Conservation (phyloP, 2,329 filamentous ascomycete genomes). For the Ophiostoma piceae region DNA sequence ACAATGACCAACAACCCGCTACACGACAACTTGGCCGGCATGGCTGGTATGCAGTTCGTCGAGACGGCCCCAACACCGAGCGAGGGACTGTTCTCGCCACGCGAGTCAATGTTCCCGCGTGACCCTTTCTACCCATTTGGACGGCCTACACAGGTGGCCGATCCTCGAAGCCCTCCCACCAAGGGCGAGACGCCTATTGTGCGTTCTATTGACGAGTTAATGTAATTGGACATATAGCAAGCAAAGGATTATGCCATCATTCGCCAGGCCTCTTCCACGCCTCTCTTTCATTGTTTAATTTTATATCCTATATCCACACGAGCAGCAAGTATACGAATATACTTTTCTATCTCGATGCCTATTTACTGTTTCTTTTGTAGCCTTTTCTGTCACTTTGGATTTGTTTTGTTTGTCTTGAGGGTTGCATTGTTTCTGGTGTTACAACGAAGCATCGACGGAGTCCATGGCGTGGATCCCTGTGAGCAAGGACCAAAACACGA, state of each 20-base stretch:
- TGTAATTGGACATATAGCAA: constrained; percentile 43
- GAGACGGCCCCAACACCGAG: constrained; percentile 49
- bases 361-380: background rate
- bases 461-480: background rate
- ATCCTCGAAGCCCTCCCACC: constrained; percentile 70
- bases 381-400: background rate
- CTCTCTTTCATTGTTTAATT: background rate
- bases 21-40: constrained; percentile 42
- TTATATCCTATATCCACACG: constrained; percentile 14
- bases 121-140: constrained; percentile 50
- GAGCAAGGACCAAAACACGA: background rate
- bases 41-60: constrained; percentile 48
- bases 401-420: background rate
- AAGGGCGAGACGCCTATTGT: constrained; percentile 69
- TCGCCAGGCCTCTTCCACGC: background rate
- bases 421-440: background rate
- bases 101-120: constrained; percentile 48
- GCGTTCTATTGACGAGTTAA: constrained; percentile 70
- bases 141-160: constrained; percentile 48
- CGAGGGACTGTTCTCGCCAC: constrained; percentile 51
- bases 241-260: background rate
- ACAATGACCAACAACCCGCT: constrained; percentile 67
- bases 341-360: background rate
- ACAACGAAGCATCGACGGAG: background rate
- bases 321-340: background rate